Base-by-base conservation (phyloP, 1,284 basidiomycete species). In the Bondarzewia mesenterica region DNA sequence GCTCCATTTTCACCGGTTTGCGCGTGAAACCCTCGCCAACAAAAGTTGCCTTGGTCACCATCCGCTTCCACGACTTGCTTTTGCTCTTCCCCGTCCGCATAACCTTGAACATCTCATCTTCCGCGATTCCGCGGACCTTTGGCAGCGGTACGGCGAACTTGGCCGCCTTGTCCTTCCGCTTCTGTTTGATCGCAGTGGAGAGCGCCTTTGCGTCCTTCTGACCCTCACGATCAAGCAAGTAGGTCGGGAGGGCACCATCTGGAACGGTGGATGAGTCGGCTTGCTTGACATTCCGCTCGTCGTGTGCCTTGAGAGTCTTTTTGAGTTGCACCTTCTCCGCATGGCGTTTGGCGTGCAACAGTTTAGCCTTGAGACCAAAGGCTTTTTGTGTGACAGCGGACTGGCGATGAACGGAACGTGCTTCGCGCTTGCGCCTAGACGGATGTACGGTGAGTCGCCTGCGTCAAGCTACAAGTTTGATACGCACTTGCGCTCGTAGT, bases 21-120 rank as follows among this genome's bases (percentile, higher is more conserved):
- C 96, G 78, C 14, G 96, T 99, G 67, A 99, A 99, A 35, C 92
- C 88, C 68, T 97, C 94, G 8, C 95, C 95, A 39, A 99, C 95
- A 64, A 99, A 99, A 2, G 95, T 98, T 41, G 95, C 94, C 71
- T 99, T 99, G 56, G 94, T 97, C 55, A 99, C 92, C 95, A 99
- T 98, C 57, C 96, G 82, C 74, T 99, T 99, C 96, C 96, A 99
- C 22, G 88, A 81, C 70, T 99, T 99, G 64, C 80, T 83, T 74
- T 95, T 98, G 63, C 82, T 89, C 76, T 98, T 98, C 49, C 96
- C 96, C 0, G 95, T 95, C 74, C 94, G 92, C 78, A 99, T 79
- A 29, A 99, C 96, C 76, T 96, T 98, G 80, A 99, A 99, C 82
- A 95, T 96, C 75, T 99, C 96, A 62, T 99, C 96, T 67, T 99